Base-by-base conservation (phyloP, 306 rosid species). In the Hippophae tibetana region DNA sequence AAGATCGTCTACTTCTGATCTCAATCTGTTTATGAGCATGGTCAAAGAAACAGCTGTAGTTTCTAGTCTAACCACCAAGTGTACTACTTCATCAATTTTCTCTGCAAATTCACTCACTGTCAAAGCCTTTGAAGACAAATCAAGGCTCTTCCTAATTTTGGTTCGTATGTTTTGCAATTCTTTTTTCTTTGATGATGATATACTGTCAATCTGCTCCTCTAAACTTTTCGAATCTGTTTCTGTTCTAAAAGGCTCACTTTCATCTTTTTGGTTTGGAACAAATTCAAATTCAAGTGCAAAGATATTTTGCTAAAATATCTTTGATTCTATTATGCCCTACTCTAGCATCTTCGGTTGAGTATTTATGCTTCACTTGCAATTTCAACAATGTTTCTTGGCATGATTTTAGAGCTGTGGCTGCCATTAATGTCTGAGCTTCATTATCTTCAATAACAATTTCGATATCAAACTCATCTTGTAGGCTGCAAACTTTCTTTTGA, bases 371-470 rank as follows among this genome's bases (percentile, higher is more conserved):
- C 49, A 72, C 80, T 68, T 74, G 89, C 77, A 93, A 61, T 73
- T 69, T 76, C 31, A 48, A 50, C 66, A 93, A 46, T 8, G 89
- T 80, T 54, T 80, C 86, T 70, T 81, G 72, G 63, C 99, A 93
- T 12, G 99, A 78, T 54, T 74, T 86, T 48, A 88, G 60, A 68
- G 97, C 95, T 0, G 90, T 88, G 66, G 85, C 52, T 3, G 90
- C 97, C 90, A 88, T 93, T 54, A 93, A 64, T 43, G 77, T 69
- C 23, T 86, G 66, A n/a, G 95, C 99, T 13, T 93, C 95, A 3
- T 84, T 70, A 57, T 93, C 95, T 47, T 82, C 95, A 7, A 85
- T 82, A 26, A 72, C 60, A 0, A 64, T 62, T 49, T 69, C 71
- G 47, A 84, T 71, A 44, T 68, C 72, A 61, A 77, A 88, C 78